Conservation (phyloP, 257 asterid species). For the Jacaranda copaia region DNA sequence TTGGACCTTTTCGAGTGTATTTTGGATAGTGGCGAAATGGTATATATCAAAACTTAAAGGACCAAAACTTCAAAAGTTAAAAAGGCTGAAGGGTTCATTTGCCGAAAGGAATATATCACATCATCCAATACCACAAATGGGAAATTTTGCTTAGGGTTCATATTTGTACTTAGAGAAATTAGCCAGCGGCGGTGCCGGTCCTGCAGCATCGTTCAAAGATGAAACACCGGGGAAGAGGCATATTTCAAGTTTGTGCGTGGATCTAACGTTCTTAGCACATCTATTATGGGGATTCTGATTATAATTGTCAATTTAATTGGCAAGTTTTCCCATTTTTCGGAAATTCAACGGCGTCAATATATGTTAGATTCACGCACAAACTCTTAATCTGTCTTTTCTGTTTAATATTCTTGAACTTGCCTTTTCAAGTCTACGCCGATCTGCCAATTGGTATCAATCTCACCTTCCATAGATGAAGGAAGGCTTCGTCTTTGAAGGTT, state of each 20-base stretch:
- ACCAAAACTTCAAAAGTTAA: conserved; percentile 14
- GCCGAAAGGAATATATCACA: background rate
- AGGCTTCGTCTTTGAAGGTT: background rate
- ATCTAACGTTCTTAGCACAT: conserved; percentile 26
- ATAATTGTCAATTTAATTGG: background rate
- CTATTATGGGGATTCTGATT: conserved; percentile 8
- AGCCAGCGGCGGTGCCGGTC: background rate
- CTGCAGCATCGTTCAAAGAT: background rate
- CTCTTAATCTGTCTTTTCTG: conserved; percentile 49
- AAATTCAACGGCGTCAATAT: background rate
- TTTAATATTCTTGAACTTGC: background rate
- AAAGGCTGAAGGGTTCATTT: background rate
- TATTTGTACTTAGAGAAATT: background rate
- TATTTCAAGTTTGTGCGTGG: conserved; percentile 50
- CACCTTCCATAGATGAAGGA: conserved; percentile 25
- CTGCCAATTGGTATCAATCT: background rate
- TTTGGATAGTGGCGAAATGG: background rate
- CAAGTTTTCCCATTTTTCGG: background rate
- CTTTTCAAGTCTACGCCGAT: background rate
- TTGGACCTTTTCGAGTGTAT: too few species aligned
- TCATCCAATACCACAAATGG: conserved; percentile 1
- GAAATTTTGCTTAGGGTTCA: conserved; percentile 30
- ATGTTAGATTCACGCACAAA: conserved; percentile 67
- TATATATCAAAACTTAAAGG: conserved; percentile 14
- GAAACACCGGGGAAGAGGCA: conserved; percentile 32